A percentile compares a stretch with the other conserved stretches of the same genome.
phyloP scores from a whole-genome alignment of 2,329 filamentous ascomycete species.

The Scedosporium apiospermum region DNA sequence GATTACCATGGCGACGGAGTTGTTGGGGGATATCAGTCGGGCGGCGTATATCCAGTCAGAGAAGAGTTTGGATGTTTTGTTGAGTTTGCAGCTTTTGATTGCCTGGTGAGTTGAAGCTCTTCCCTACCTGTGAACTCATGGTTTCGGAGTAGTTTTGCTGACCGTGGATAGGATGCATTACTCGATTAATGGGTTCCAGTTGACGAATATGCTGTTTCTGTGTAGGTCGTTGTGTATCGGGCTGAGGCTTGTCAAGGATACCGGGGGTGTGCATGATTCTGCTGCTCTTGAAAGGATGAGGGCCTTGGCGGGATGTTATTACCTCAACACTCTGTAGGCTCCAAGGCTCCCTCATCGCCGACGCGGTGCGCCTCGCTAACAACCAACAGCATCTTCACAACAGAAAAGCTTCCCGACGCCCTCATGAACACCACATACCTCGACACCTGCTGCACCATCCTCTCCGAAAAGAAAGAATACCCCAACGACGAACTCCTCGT shows the following conservation, averaged over 20 bases:
- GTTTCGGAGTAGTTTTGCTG: conserved; percentile 6
- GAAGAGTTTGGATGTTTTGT: conserved; percentile 36
- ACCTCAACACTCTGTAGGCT: conserved; percentile 37
- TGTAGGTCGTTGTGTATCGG: conserved; percentile 35
- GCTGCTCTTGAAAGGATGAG: conserved; percentile 32
- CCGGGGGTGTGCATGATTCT: conserved; percentile 10
- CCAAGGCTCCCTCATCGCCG: neutral
- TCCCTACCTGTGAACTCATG: neutral
- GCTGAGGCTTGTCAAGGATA: conserved; percentile 19
- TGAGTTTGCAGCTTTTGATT: conserved; percentile 34
- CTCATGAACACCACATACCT: conserved; percentile 36
- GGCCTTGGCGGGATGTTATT: conserved; percentile 39
- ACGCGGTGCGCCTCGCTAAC: neutral
- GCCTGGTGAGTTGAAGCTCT: conserved; percentile 27
- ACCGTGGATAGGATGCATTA: conserved; percentile 32
- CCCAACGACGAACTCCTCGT: conserved; percentile 34
- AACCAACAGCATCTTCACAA: conserved; percentile 23
- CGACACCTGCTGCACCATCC: conserved; percentile 30
- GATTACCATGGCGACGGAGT: conserved; percentile 29
- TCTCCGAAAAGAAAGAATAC: conserved; percentile 31
- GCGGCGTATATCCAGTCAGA: conserved; percentile 30
- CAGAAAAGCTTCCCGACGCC: conserved; percentile 36
- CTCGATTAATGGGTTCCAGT: conserved; percentile 37
- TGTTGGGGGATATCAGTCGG: conserved; percentile 32
- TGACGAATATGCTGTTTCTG: conserved; percentile 39